Percentiles rank a stretch among this genome's conserved stretches.
phyloP scores from a whole-genome alignment of 2,329 filamentous ascomycete species.

The Fusarium secorum region DNA sequence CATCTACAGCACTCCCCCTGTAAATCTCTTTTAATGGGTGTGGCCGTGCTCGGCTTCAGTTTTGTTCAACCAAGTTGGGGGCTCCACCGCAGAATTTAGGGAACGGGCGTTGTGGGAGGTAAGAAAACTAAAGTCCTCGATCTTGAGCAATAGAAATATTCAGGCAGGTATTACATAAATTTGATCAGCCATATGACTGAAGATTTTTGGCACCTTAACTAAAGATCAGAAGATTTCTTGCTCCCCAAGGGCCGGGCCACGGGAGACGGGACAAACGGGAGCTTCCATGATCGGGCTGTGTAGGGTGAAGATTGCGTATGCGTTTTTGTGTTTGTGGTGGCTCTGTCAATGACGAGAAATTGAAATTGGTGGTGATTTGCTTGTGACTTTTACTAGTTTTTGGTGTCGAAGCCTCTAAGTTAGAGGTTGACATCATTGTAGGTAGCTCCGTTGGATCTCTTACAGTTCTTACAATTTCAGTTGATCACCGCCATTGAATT shows the following conservation, averaged over 20 bases:
- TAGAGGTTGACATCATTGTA: constrained; percentile 15
- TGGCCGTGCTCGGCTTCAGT: constrained; percentile 4
- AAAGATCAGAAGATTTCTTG: neutral
- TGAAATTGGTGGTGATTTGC: neutral
- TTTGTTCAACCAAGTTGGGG: constrained; percentile 12
- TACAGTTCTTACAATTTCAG: constrained; percentile 2
- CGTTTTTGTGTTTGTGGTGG: constrained; percentile 5
- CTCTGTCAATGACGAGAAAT: constrained; percentile 2
- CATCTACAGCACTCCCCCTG: constrained; percentile 7
- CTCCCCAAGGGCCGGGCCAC: neutral
- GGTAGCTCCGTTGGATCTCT: neutral
- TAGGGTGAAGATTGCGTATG: constrained; percentile 19
- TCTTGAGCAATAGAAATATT: neutral
- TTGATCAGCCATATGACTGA: too few species aligned
- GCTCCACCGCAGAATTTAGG: constrained; percentile 18
- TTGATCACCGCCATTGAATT: constrained; percentile 13
- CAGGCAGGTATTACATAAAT: neutral
- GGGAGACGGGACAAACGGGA: constrained; percentile 16
- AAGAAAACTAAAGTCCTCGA: neutral
- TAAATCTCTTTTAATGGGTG: constrained; percentile 9
- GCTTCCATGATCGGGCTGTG: constrained; percentile 23
- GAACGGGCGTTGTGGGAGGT: neutral
- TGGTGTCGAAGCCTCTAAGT: neutral
- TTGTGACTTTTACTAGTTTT: constrained; percentile 2
- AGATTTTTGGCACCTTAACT: neutral